Base-by-base conservation (phyloP, 108 stramenopile genomes). In the Fistulifera pelliculosa region DNA sequence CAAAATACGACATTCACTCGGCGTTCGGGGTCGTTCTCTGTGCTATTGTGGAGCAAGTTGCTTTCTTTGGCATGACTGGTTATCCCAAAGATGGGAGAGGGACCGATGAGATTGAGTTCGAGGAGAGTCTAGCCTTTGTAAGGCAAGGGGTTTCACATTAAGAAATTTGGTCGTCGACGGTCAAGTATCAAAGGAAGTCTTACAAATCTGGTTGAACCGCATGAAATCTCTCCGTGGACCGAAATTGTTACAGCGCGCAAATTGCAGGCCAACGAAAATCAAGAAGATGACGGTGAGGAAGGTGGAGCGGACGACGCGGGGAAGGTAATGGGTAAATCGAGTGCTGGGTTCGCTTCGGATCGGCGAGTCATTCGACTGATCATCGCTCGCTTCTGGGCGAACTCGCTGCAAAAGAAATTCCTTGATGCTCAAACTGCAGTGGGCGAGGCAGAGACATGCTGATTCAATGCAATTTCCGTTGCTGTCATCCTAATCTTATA, bases 301-400 rank as follows among this genome's bases (percentile, higher is more conserved):
- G 61, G 50, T 35, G 76, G 56, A 13, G 58, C 27, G 18, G 63
- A 59, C 15, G 66, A 35, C 10, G 70, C 52, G 15, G 68, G n/a
- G 58, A 24, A 43, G 49, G 41, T 19, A 40, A 35, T 47, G 26
- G 52, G 55, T 18, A 47, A 60, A 40, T 55, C 61, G 12, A 67
- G 80, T 14, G 21, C 44, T 4, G 44, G 44, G 4, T 87, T 90
- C 74, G 60, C 80, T 47, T 79, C 83, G 1, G 92, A 93, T 73
- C 72, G 92, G n/a, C 62, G 92, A 27, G 71, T 93, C 23, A 67
- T 85, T 49, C 76, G 92, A 43, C 56, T 89, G 16, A 42, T 93
- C 25, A 85, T 93, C 47, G 92, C 87, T 26, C 53, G 87, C 10
- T 83, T 64, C 63, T 93, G 87, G 86, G 83, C 87, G 19, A 83